Evolutionary conservation across 129 eudicot genomes (phyloP).

Genomic region (Ambrosia artemisiifolia): DNA sequence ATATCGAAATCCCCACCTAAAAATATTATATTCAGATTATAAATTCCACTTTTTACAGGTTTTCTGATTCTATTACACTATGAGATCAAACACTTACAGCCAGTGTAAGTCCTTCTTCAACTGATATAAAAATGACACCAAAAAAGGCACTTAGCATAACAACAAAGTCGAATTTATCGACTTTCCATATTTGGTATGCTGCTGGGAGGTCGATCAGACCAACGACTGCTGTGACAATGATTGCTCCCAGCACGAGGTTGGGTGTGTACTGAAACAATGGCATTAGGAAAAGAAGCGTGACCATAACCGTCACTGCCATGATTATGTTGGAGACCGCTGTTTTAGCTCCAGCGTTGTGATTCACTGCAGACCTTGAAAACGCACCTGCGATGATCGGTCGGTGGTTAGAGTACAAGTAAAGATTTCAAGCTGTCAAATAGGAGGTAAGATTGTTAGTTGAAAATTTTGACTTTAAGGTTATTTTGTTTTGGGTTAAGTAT

Average conservation of each 20-base stretch:
- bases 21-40: not conserved
- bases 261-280: slow-evolving; percentile 89
- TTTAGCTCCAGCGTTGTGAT: slow-evolving; percentile 81
- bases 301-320: slow-evolving; percentile 84
- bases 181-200: slow-evolving; percentile 72
- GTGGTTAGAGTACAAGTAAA: slow-evolving; percentile 1
- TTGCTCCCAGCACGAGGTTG: slow-evolving; percentile 73
- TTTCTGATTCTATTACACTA: not conserved
- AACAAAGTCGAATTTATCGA: slow-evolving; percentile 75
- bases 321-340: slow-evolving; percentile 82
- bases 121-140: slow-evolving; percentile 78
- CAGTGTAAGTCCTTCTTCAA: slow-evolving; percentile 72
- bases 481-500: no score
- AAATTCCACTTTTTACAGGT: not conserved
- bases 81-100: slow-evolving; percentile 48
- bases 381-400: slow-evolving; percentile 44
- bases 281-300: slow-evolving; percentile 82
- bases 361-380: slow-evolving; percentile 87
- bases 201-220: slow-evolving; percentile 79
- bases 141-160: slow-evolving; percentile 79
- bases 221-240: slow-evolving; percentile 79
- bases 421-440: not conserved
- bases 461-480: no score
- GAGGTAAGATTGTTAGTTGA: no score
- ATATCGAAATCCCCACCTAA: slow-evolving; percentile 74